Evolutionary conservation across 108 stramenopile genomes (phyloP), one percentile per base, ranked within the genome.

Genomic region (Skeletonema grethae): DNA sequence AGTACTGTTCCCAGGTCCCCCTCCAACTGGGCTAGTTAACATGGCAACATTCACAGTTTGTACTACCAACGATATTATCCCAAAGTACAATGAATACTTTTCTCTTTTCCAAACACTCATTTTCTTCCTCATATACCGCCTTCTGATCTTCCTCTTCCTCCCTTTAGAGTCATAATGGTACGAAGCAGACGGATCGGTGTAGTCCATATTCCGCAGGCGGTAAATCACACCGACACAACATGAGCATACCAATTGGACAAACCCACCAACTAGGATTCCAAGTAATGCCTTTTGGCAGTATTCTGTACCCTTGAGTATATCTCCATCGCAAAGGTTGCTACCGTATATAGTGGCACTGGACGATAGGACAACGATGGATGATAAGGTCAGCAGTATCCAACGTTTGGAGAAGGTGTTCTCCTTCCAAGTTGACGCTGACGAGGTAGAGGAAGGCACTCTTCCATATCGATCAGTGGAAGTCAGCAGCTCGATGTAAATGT

Each of bases 211-310:
- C 13, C 48, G 6, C 29, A 79, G 18, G 13, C 70, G 70, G 39
- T 67, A 72, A 18, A 79, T 0, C 34, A 63, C 3, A 29, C 50
- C 63, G 13, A 79, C 78, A 18, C 60, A 41, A 9, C 50, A 20
- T 12, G 18, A 38, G 2, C 72, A 28, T 12, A 79, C 1, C n/a
- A 62, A 25, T 45, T 72, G 60, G 24, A 62, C 57, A 7, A 79
- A 35, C 25, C 78, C 78, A 11, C 78, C 78, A 39, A 79, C 48
- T 2, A 79, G 2, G 28, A 72, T 72, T 22, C 78, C 78, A 5
- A 41, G 15, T 15, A 79, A 20, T 13, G 63, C 66, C 22, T 46
- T 59, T 0, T n/a, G 28, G 25, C 78, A 79, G 64, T 67, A 79
- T 1, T 16, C 31, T 7, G 78, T 79, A 22, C 18, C 16, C 50